Base-by-base conservation (phyloP, 352 stramenopile genomes). In the Pythium dissimile region DNA sequence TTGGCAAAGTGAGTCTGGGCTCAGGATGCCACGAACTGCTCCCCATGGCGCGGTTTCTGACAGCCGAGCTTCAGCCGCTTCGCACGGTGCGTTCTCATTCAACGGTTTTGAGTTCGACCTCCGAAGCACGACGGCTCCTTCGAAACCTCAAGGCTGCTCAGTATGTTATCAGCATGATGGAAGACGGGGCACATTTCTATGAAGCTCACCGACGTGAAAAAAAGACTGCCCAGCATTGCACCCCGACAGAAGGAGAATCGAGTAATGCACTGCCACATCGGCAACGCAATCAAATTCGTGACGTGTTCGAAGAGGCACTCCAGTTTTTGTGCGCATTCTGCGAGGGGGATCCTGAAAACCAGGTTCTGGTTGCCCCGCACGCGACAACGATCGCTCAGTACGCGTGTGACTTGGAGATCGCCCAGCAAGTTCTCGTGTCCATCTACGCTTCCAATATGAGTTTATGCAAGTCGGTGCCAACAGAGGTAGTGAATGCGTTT, bases 141-240 rank as follows among this genome's bases (percentile, higher is more conserved):
- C 63, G 77, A 15, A 91, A 91, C 49, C 39, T 89, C 23, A 62
- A 64, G 50, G 77, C 75, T 12, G 66, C 76, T 10, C 65, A 88
- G 35, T 80, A 86, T 49, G 74, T 86, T 9, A 49, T 88, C 12
- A 80, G 66, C 18, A 87, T 91, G 74, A 67, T 91, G 47, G 60
- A 73, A 18, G 79, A 88, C 66, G 80, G 80, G 9, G 77, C 76
- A 12, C 78, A 91, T 52, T 86, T 87, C 42, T 91, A 83, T 18
- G 76, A 88, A 46, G 73, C 73, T 0, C 75, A 89, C 48, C 39
- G 77, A 49, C 24, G 63, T 20, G 26, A 31, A 59, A 23, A 60
- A 50, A 28, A 41, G 13, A 15, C 20, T 41, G 7, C 7, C 34
- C 5, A 28, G 11, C 46, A 8, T 27, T 9, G 1, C 28, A 48